Percentiles rank a stretch among this genome's conserved stretches.
Evolutionary conservation across 2,329 filamentous ascomycete genomes (phyloP).

Genomic region (Penicillium sp.): DNA sequence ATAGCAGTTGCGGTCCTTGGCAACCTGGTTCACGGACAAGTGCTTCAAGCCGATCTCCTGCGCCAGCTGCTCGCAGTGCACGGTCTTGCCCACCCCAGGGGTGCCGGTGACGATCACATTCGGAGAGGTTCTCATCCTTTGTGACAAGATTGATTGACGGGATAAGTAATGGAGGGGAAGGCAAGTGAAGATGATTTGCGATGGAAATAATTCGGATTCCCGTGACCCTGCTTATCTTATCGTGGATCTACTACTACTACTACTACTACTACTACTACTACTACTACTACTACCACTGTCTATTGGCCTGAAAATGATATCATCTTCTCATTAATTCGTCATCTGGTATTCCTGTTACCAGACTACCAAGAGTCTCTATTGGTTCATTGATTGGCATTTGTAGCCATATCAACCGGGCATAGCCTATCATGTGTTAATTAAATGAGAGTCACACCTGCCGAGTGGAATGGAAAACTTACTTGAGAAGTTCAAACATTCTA

Average conservation of each 20-base stretch:
- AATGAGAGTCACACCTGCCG: background rate
- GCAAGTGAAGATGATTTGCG: constrained; percentile 4
- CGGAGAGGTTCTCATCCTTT: constrained; percentile 52
- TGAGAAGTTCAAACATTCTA: constrained; percentile 76
- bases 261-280: too few species aligned
- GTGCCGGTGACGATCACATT: constrained; percentile 97
- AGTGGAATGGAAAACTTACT: constrained; percentile 45
- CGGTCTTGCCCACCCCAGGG: constrained; percentile 93
- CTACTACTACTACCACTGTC: background rate
- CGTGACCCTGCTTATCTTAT: constrained; percentile 23
- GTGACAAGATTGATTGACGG: constrained; percentile 2
- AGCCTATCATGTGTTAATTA: background rate
- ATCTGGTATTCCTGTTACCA: background rate
- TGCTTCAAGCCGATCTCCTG: constrained; percentile 76
- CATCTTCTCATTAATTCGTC: background rate
- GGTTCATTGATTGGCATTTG: background rate
- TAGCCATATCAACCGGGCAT: background rate
- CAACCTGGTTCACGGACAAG: constrained; percentile 84
- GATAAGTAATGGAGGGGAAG: background rate
- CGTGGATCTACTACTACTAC: background rate
- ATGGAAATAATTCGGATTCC: constrained; percentile 21
- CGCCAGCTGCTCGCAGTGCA: constrained; percentile 80
- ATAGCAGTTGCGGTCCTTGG: constrained; percentile 83
- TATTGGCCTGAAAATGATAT: background rate
- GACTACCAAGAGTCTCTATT: background rate